Evolutionary conservation across 163 green algal genomes (phyloP).

Genomic region (Prototheca wickerhamii): DNA sequence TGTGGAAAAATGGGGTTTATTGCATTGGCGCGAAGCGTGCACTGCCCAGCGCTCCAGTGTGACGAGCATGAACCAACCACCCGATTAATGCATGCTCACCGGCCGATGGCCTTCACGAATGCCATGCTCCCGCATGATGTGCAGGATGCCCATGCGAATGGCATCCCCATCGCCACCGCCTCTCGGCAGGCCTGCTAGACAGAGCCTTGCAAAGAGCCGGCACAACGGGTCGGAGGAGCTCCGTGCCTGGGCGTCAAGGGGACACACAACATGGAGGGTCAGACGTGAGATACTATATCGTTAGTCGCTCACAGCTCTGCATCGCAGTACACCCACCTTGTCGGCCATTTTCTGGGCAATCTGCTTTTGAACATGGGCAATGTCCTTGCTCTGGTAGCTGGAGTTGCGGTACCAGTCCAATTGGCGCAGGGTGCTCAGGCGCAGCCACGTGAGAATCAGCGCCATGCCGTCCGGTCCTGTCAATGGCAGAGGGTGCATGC

Average conservation of each 20-base stretch:
- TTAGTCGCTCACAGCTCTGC: too few species aligned
- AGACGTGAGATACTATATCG: neutral
- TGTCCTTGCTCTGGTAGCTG: slow-evolving; percentile 88
- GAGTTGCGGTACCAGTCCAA: slow-evolving; percentile 72
- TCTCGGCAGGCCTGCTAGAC: slow-evolving; percentile 61
- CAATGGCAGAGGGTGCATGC: too few species aligned
- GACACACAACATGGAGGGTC: neutral
- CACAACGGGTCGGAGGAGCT: slow-evolving; percentile 24
- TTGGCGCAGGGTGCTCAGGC: slow-evolving; percentile 55
- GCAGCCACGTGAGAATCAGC: slow-evolving; percentile 70
- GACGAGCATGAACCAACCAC: too few species aligned
- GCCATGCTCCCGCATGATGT: slow-evolving; percentile 86
- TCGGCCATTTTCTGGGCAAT: slow-evolving; percentile 54
- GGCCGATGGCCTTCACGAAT: slow-evolving; percentile 80
- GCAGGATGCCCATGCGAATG: slow-evolving; percentile 85
- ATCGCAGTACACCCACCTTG: slow-evolving; percentile 17
- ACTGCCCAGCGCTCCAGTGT: too few species aligned
- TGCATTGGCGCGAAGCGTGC: too few species aligned
- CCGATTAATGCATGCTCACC: slow-evolving; percentile 13
- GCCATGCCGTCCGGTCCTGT: slow-evolving; percentile 55
- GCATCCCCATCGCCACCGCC: slow-evolving; percentile 77
- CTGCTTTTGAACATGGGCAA: slow-evolving; percentile 74
- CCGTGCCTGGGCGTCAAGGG: slow-evolving; percentile 11
- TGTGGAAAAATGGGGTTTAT: too few species aligned
- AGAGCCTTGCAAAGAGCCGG: slow-evolving; percentile 48